Percentiles rank a stretch among this genome's conserved stretches.
Evolutionary conservation across 2,329 filamentous ascomycete species (phyloP).

Genomic region (Phaeosphaeriaceae sp.): DNA sequence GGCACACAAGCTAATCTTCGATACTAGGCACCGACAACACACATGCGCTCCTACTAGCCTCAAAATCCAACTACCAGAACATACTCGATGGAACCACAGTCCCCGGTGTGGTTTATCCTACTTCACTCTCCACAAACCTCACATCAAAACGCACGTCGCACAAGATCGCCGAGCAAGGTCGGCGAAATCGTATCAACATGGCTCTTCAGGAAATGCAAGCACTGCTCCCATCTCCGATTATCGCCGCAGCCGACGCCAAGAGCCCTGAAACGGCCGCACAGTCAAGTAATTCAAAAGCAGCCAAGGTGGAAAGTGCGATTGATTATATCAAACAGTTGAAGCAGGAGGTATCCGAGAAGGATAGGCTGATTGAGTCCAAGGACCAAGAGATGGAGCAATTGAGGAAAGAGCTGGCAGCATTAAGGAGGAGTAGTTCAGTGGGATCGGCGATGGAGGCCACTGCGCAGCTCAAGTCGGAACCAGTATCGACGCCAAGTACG

Average conservation of each 20-base stretch:
- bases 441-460: constrained; percentile 11
- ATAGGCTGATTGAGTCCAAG: constrained; percentile 67
- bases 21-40: constrained; percentile 62
- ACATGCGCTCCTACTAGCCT: constrained; percentile 79
- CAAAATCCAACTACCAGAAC: constrained; percentile 98
- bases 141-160: constrained; percentile 97
- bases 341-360: constrained; percentile 71
- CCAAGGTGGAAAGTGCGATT: constrained; percentile 96
- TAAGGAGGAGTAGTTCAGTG: constrained; percentile 30
- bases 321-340: constrained; percentile 90
- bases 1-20: constrained; percentile 16
- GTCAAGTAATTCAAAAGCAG: constrained; percentile 76
- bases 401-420: constrained; percentile 58
- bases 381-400: constrained; percentile 65
- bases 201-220: constrained; percentile 90
- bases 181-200: constrained; percentile 92
- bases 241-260: constrained; percentile 35
- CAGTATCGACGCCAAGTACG: constrained; percentile 16
- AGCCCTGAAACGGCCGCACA: constrained; percentile 50
- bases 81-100: constrained; percentile 92
- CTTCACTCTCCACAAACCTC: constrained; percentile 87
- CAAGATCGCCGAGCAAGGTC: constrained; percentile 96
- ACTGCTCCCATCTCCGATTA: constrained; percentile 70
- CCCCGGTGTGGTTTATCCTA: constrained; percentile 88
- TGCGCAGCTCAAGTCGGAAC: constrained; percentile 20